Evolutionary conservation across 371 early-diverging fungal species (phyloP).

Genomic region (Conidiobolus incongruus): DNA sequence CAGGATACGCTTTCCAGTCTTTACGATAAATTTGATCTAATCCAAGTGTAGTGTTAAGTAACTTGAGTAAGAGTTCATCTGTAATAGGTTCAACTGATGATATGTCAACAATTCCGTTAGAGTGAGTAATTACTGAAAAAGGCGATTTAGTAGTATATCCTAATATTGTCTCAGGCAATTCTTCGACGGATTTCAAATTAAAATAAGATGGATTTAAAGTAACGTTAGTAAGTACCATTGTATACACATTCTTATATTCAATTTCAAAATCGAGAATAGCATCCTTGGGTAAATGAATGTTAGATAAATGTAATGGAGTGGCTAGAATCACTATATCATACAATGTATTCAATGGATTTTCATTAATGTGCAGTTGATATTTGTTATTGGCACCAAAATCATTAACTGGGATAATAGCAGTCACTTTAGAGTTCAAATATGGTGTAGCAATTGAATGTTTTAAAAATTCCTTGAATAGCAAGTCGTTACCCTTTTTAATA

Average conservation of each 20-base stretch:
- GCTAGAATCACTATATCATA: conserved; percentile 1
- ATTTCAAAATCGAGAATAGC: background rate
- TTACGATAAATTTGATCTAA: background rate
- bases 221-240: background rate
- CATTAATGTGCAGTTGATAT: background rate
- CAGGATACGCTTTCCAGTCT: conserved; percentile 1
- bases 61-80: background rate
- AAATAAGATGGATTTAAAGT: background rate
- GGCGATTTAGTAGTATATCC: background rate
- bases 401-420: background rate
- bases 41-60: background rate
- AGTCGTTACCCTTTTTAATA: conserved; percentile 14
- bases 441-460: background rate
- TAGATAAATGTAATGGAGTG: background rate
- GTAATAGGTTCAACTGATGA: background rate
- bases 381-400: background rate
- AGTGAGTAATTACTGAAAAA: background rate
- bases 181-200: background rate
- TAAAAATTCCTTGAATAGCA: background rate
- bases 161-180: background rate
- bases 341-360: background rate
- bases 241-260: background rate
- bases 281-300: background rate
- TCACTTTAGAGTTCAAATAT: background rate
- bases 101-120: background rate